Evolutionary conservation across 164 flowering plant genomes (phyloP), one percentile per base, ranked within the genome.

Genomic region (Piper betle): DNA sequence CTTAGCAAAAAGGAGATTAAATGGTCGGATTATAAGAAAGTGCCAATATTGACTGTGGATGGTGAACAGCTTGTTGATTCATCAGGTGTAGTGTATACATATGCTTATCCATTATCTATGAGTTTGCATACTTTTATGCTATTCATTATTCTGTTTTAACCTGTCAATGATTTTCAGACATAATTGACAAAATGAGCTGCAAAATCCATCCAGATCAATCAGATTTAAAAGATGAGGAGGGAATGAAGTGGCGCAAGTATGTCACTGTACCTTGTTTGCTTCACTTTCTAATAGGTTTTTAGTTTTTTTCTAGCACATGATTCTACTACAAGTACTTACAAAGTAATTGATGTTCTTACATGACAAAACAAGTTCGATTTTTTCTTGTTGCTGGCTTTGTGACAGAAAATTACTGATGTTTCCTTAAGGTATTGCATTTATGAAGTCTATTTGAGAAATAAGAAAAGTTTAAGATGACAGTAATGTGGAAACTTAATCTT

Each of bases 21-120:
- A 67, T 93, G 92, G 95, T 88, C 97, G 20, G 95, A 88, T 39
- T 90, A 93, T 68, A 88, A 88, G 79, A 93, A 90, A 78, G 99
- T 88, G 48, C 97, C 99, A 12, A 88, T 93, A 59, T 55, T 93
- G 72, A 73, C 74, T 60, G 91, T 86, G 53, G 95, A 93, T 71
- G 96, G 93, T 8, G 88, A 88, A 67, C 80, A 74, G 64, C 65
- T 93, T 75, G 87, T 83, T 18, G 87, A 90, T 65, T 93, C 97
- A 37, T 88, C 99, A 85, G 99, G 99, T 90, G 20, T 18, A 43
- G 50, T 55, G 6, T 7, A 55, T 39, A 55, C 6, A 10, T 7
- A 43, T 15, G 8, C 2, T 43, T 8, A 43, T 15, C 12, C 50
- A 43, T 3, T 43, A 41, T 43, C 6, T 43, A 3, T 43, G 50